These are phyloP conservation scores for Asparagopsis taxiformis DNA, from an alignment of 31 red algal species.

Conservation along the genomic window DNA sequence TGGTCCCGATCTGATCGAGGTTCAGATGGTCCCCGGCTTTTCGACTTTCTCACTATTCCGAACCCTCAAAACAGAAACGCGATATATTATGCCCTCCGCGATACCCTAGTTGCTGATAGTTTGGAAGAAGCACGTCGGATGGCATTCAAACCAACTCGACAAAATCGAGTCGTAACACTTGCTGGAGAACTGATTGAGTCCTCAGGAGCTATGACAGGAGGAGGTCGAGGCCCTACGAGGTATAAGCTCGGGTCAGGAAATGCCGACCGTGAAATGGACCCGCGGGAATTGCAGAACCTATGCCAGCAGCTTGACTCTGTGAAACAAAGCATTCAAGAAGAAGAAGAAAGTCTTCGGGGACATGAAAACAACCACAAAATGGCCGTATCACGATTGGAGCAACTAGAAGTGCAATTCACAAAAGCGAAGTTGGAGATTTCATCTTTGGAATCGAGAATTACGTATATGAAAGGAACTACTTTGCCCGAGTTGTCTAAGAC, in stretches of 20 bases:
- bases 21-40: slow-evolving; percentile 61
- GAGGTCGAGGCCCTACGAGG: slow-evolving; percentile 59
- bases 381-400: slow-evolving; percentile 2
- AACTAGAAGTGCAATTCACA: slow-evolving; percentile 27
- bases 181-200: slow-evolving; percentile 93
- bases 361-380: not conserved
- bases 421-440: slow-evolving; percentile 27
- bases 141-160: slow-evolving; percentile 89
- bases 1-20: slow-evolving; percentile 19
- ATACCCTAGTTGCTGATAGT: slow-evolving; percentile 83
- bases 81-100: slow-evolving; percentile 83
- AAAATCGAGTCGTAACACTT: slow-evolving; percentile 86
- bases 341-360: slow-evolving; percentile 5
- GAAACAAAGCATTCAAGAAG: slow-evolving; percentile 1
- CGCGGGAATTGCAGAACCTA: slow-evolving; percentile 19
- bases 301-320: slow-evolving; percentile 18
- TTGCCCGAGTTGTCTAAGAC: slow-evolving; percentile 29
- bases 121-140: slow-evolving; percentile 84
- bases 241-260: slow-evolving; percentile 42
- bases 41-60: slow-evolving; percentile 54
- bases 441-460: slow-evolving; percentile 21
- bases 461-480: slow-evolving; percentile 39
- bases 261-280: slow-evolving; percentile 25
- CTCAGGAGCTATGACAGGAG: slow-evolving; percentile 92
- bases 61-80: slow-evolving; percentile 56